Evolutionary conservation across 2,329 filamentous ascomycete genomes (phyloP), one percentile per base, ranked within the genome.

Genomic region (Triangularia setosa): DNA sequence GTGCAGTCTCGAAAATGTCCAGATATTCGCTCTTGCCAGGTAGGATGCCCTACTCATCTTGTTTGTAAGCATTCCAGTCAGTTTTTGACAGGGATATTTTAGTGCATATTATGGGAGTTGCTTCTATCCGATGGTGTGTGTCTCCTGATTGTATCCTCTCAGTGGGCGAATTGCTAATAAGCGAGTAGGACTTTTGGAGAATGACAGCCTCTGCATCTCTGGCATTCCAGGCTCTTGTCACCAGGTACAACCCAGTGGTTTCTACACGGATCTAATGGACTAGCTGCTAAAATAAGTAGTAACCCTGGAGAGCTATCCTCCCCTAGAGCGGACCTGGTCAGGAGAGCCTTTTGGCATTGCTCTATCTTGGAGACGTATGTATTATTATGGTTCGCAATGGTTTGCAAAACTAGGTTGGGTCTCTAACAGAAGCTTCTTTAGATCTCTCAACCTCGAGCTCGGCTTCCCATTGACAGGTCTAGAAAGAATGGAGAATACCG

Each of bases 341-440:
- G 83, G 64, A 79, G 84, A 63, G 76, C 77, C 1, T 87, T 83
- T 65, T 87, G 84, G 84, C 81, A 83, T 67, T 87, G 84, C 68
- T 80, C 80, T 9, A 79, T 85, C 40, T 81, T 81, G 72, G 83
- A 84, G 69, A 82, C 81, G 80, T 83, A 76, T 63, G 77, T 65
- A 16, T 65, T 33, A 3, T 24, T 52, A 11, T 16, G 33, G 23
- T 21, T 23, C 35, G 24, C 7, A 18, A 58, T 5, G 48, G n/a
- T n/a, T n/a, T 28, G 30, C 5, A 57, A 27, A 55, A 68, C 30
- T 65, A 54, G 60, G 60, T 4, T 21, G 2, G n/a, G 18, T 14
- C 9, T 30, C 63, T 69, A 74, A 56, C 73, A 61, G 2, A 12
- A 9, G 11, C n/a, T 12, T 58, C 11, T 66, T 68, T 64, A 86